Evolutionary conservation across 495 filamentous ascomycete species (phyloP).

Genomic region (Xylaria telfairii): DNA sequence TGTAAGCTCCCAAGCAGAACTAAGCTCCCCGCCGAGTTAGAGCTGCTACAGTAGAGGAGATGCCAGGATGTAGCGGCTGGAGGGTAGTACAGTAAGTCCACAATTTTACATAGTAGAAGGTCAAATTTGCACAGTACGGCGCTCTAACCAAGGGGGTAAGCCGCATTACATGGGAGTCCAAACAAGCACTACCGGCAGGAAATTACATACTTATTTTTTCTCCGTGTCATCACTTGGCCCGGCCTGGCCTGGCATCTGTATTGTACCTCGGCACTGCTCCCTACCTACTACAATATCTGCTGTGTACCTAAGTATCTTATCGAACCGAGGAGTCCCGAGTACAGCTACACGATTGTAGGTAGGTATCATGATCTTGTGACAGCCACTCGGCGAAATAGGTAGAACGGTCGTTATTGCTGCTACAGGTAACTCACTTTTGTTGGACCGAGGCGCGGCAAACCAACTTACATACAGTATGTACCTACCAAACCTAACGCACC

Average conservation of each 20-base stretch:
- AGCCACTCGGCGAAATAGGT: background rate
- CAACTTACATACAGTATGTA: slow-evolving; percentile 4
- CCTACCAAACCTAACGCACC: background rate
- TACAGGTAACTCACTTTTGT: background rate
- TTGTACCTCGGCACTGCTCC: slow-evolving; percentile 12
- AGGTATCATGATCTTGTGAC: background rate
- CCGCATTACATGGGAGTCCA: too few relatives aligned
- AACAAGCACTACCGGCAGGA: background rate
- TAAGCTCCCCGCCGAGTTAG: too few relatives aligned
- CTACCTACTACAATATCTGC: too few relatives aligned
- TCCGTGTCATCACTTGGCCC: too few relatives aligned
- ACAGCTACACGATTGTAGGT: background rate
- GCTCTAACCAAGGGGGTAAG: too few relatives aligned
- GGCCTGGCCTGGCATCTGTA: too few relatives aligned
- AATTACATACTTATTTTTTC: background rate
- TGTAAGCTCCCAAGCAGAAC: too few relatives aligned
- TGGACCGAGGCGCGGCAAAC: background rate
- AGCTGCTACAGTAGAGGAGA: too few relatives aligned
- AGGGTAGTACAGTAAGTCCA: too few relatives aligned
- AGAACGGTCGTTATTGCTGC: background rate
- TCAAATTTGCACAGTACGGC: too few relatives aligned
- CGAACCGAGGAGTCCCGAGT: slow-evolving; percentile 2
- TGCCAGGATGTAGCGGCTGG: too few relatives aligned
- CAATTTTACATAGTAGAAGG: too few relatives aligned
- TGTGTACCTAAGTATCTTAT: background rate